Conservation (phyloP, 805 yeast genomes). For the Yarrowia alimentaria region DNA sequence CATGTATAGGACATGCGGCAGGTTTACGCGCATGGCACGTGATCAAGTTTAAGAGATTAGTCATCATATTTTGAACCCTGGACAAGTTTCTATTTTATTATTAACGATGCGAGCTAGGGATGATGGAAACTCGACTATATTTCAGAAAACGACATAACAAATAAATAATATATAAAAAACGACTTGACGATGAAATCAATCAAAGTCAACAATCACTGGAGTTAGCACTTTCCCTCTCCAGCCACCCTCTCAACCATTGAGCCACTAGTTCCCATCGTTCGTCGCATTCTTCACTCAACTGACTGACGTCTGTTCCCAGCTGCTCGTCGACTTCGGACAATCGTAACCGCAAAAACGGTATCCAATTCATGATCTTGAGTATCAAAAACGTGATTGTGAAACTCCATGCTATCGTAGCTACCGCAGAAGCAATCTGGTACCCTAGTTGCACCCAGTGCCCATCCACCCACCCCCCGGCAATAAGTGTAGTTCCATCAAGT, state of each 20-base stretch:
- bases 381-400: slow-evolving; percentile 71
- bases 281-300: slow-evolving; percentile 84
- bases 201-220: too few relatives aligned
- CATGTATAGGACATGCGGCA: too few relatives aligned
- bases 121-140: too few relatives aligned
- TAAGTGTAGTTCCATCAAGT: slow-evolving; percentile 62
- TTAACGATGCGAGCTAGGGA: too few relatives aligned
- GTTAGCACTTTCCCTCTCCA: too few relatives aligned
- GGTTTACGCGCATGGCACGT: too few relatives aligned
- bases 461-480: slow-evolving; percentile 90
- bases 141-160: too few relatives aligned
- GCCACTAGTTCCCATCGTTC: slow-evolving; percentile 31
- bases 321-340: slow-evolving; percentile 87
- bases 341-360: slow-evolving; percentile 82
- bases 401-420: slow-evolving; percentile 77
- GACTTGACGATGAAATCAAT: too few relatives aligned
- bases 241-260: neutral
- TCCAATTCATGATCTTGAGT: slow-evolving; percentile 65
- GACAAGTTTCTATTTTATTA: too few relatives aligned
- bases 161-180: too few relatives aligned
- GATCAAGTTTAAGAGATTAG: too few relatives aligned
- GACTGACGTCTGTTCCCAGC: slow-evolving; percentile 82
- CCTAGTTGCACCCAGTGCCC: slow-evolving; percentile 87
- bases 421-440: slow-evolving; percentile 83
- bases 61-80: too few relatives aligned